Percentiles rank a stretch among this genome's conserved stretches.
These are phyloP conservation scores for Colletotrichum sansevieriae DNA, from an alignment of 2,329 filamentous ascomycete species.

Conservation along the genomic window DNA sequence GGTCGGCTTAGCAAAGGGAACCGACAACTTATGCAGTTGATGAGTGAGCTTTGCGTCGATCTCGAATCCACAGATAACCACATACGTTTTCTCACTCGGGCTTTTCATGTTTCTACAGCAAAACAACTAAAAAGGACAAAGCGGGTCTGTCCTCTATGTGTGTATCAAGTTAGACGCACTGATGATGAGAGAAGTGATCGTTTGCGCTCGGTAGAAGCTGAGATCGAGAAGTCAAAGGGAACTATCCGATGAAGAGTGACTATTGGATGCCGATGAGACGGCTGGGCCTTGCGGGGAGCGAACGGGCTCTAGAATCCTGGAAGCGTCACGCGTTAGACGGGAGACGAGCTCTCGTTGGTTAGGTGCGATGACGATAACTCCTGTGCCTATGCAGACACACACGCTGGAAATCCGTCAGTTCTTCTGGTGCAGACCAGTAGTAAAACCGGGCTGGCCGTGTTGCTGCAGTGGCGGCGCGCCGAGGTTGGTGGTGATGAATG, in stretches of 20 bases:
- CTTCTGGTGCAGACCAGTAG: not conserved
- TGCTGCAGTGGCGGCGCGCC: conserved; percentile 4
- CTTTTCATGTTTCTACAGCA: conserved; percentile 9
- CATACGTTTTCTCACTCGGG: not conserved
- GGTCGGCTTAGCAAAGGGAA: conserved; percentile 27
- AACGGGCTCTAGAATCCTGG: conserved; percentile 18
- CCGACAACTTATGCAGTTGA: conserved; percentile 21
- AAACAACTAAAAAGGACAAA: conserved; percentile 8
- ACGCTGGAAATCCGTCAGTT: not conserved
- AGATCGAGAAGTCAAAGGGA: conserved; percentile 29
- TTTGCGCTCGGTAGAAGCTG: conserved; percentile 33
- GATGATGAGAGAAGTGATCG: conserved; percentile 18
- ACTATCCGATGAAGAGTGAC: conserved; percentile 34
- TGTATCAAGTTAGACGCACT: conserved; percentile 18
- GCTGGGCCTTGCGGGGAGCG: conserved; percentile 24
- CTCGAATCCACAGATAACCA: conserved; percentile 17
- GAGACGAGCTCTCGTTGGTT: conserved; percentile 12
- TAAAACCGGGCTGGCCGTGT: conserved; percentile 12
- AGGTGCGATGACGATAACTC: not conserved
- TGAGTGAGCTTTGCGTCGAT: conserved; percentile 30
- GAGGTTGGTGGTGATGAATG: conserved; percentile 17
- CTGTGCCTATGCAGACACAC: conserved; percentile 6
- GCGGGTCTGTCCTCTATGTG: conserved; percentile 21
- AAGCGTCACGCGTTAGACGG: conserved; percentile 8
- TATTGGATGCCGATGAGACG: conserved; percentile 36